phyloP scores from a whole-genome alignment of 208 protist genomes.

The Wallacemonas sp. region DNA sequence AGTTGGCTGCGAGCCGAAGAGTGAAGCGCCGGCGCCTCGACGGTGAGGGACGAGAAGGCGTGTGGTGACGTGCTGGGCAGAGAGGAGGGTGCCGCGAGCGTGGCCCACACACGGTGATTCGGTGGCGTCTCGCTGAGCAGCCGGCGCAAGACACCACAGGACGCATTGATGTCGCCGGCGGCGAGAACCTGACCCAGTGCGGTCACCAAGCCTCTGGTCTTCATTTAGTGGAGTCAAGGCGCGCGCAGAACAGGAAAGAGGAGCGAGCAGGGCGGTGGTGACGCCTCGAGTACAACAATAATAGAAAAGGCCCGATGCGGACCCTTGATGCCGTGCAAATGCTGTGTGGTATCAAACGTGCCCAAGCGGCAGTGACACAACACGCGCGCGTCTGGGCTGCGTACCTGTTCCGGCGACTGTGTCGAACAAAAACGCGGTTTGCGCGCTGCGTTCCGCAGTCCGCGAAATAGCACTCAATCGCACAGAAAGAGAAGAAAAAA shows the following conservation, averaged over 20 bases:
- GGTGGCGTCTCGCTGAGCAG: constrained; percentile 57
- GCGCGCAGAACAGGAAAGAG: not conserved
- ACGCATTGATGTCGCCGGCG: constrained; percentile 76
- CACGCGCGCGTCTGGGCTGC: no score
- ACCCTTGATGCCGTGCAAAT: no score
- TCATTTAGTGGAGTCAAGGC: constrained; percentile 15
- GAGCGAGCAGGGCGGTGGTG: not conserved
- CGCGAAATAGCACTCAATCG: no score
- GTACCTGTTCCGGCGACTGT: no score
- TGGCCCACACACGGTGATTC: constrained; percentile 13
- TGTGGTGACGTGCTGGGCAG: not conserved
- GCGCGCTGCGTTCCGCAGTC: no score
- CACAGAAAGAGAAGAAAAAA: constrained; percentile 3
- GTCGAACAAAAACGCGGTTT: no score
- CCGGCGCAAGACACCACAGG: constrained; percentile 72
- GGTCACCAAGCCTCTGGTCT: constrained; percentile 33
- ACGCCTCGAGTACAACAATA: no score
- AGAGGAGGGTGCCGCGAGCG: not conserved
- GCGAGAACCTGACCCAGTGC: constrained; percentile 50
- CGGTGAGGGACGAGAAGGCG: not conserved
- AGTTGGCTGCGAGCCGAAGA: constrained; percentile 6
- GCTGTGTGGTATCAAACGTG: no score
- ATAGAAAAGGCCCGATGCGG: no score
- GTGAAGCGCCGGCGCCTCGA: not conserved
- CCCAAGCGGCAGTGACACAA: no score